Evolutionary conservation across 371 early-diverging fungal genomes (phyloP).

Genomic region (Apophysomyces ossiformis): DNA sequence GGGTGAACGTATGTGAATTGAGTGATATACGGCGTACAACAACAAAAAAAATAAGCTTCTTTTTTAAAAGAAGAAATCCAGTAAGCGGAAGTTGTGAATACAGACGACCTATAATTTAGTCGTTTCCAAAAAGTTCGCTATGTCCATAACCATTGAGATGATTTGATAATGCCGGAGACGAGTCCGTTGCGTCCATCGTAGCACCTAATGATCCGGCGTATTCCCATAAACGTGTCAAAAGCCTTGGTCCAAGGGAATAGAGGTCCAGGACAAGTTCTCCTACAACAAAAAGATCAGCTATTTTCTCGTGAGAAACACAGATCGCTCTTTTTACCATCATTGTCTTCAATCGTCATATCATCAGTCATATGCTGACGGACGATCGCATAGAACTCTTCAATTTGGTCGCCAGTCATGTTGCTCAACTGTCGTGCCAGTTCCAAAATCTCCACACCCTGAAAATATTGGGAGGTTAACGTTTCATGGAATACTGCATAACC

Average conservation of each 20-base stretch:
- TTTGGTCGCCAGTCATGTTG: conserved; percentile 28
- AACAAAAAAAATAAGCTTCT: neutral
- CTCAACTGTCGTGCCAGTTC: conserved; percentile 43
- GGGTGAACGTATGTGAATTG: neutral
- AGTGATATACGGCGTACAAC: neutral
- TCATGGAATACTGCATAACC: neutral
- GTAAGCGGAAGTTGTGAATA: neutral
- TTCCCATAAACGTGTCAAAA: conserved; percentile 44
- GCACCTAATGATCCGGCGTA: conserved; percentile 22
- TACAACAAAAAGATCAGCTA: conserved; percentile 12
- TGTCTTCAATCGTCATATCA: conserved; percentile 41
- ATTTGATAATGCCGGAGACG: neutral
- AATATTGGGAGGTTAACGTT: neutral
- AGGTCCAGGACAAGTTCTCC: conserved; percentile 48
- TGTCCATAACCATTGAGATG: neutral
- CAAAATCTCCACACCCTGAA: conserved; percentile 43
- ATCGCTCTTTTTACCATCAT: conserved; percentile 42
- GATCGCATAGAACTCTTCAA: conserved; percentile 33
- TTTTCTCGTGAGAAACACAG: neutral
- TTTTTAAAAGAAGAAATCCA: neutral
- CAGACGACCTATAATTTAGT: neutral
- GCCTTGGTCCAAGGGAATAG: conserved; percentile 46
- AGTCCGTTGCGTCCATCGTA: neutral
- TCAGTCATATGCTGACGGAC: conserved; percentile 32
- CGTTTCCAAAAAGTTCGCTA: neutral